phyloP scores from a whole-genome alignment of 192 early-diverging fungal species.

The Dissophora globulifera region DNA sequence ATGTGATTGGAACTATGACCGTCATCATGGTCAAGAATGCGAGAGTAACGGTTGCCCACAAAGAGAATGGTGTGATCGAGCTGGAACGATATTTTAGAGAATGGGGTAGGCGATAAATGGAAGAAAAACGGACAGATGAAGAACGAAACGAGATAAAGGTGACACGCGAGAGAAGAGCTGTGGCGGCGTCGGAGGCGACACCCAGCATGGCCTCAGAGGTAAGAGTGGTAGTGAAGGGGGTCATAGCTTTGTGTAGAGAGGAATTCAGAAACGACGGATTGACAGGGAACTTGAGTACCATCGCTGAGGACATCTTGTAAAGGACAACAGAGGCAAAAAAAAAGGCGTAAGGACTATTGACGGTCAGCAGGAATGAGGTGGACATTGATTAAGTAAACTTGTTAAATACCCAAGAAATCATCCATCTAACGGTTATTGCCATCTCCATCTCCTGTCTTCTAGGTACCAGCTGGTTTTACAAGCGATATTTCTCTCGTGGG shows the following conservation, averaged over 20 bases:
- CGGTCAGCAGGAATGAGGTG: neutral
- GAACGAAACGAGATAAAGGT: neutral
- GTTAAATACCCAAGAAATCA: neutral
- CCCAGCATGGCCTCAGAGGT: neutral
- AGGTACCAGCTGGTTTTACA: conserved; percentile 1
- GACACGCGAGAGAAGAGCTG: neutral
- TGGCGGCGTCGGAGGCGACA: neutral
- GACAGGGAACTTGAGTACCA: conserved; percentile 7
- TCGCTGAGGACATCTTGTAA: neutral
- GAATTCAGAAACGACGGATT: conserved; percentile 18
- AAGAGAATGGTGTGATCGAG: neutral
- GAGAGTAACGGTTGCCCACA: neutral
- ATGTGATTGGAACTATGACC: neutral
- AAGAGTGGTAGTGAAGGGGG: conserved; percentile 5
- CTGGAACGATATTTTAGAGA: neutral
- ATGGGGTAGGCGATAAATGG: neutral
- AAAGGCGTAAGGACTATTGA: no score
- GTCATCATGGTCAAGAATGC: neutral
- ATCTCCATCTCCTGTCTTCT: no score
- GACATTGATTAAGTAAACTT: no score
- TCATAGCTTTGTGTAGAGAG: conserved; percentile 25
- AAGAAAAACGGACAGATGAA: no score
- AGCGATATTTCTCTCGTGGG: neutral
- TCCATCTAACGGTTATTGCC: neutral
- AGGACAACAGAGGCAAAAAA: no score